These are phyloP conservation scores for Saccharomycopsis sp. DNA, from an alignment of 805 yeast genomes.

Conservation along the genomic window DNA sequence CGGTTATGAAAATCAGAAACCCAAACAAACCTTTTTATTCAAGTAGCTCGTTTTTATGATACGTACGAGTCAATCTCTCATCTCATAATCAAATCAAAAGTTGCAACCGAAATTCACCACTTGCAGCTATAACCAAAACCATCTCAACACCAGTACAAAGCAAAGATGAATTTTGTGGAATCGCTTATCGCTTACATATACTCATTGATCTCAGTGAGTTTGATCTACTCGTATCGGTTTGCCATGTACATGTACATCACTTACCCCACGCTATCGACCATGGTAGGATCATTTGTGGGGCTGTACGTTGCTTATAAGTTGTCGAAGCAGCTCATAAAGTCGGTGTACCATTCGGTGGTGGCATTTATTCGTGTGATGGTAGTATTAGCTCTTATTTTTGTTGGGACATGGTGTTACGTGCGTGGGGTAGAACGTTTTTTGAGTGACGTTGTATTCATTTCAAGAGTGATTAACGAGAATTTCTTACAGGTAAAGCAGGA, in stretches of 20 bases:
- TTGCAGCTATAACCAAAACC: too few species aligned
- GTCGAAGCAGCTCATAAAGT: background rate
- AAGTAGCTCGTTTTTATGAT: too few species aligned
- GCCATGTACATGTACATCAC: conserved; percentile 11
- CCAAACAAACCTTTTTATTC: too few species aligned
- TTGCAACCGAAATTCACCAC: too few species aligned
- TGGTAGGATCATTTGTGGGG: conserved; percentile 3
- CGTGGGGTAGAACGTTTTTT: conserved; percentile 6
- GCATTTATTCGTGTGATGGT: conserved; percentile 9
- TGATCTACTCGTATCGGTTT: conserved; percentile 7
- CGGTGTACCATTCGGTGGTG: conserved; percentile 1
- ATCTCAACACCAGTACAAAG: too few species aligned
- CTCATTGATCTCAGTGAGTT: conserved; percentile 4
- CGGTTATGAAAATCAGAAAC: too few species aligned
- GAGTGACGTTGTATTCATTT: conserved; percentile 5
- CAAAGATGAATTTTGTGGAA: conserved; percentile 17
- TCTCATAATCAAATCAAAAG: too few species aligned
- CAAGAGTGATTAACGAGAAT: background rate
- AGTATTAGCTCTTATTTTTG: background rate
- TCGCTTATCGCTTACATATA: conserved; percentile 1
- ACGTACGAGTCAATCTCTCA: too few species aligned
- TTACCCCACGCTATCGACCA: conserved; percentile 10
- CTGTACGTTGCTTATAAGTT: conserved; percentile 3
- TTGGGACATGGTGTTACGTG: conserved; percentile 13
- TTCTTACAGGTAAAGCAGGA: conserved; percentile 1